These are phyloP conservation scores for Yarrowia galli DNA, from an alignment of 1,139 yeast species.

Conservation along the genomic window DNA sequence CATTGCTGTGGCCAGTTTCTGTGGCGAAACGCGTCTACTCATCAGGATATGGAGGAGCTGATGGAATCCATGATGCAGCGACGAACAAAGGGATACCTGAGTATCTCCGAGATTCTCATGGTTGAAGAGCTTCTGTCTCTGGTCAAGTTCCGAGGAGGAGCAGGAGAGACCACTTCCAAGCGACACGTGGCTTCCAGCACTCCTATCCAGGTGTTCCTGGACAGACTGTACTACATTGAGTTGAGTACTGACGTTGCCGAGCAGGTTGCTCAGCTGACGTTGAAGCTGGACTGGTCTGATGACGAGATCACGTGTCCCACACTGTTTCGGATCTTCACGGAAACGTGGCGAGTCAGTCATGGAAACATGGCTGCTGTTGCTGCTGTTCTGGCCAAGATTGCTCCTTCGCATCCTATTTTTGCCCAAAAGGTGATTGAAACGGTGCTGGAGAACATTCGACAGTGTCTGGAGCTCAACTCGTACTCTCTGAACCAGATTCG, in stretches of 20 bases:
- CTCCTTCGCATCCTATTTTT: slow-evolving; percentile 54
- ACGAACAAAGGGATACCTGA: slow-evolving; percentile 59
- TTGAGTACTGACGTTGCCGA: slow-evolving; percentile 54
- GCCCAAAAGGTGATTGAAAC: slow-evolving; percentile 64
- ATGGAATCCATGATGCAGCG: slow-evolving; percentile 62
- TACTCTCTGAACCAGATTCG: slow-evolving; percentile 67
- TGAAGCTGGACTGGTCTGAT: slow-evolving; percentile 60
- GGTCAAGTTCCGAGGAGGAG: slow-evolving; percentile 63
- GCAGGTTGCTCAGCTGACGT: slow-evolving; percentile 54
- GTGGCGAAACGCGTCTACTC: slow-evolving; percentile 66
- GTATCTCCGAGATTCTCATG: slow-evolving; percentile 64
- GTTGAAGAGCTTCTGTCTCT: slow-evolving; percentile 64
- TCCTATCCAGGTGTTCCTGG: slow-evolving; percentile 48
- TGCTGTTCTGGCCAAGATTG: slow-evolving; percentile 55
- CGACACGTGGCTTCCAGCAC: slow-evolving; percentile 46
- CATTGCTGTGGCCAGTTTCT: slow-evolving; percentile 79
- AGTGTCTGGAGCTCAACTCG: slow-evolving; percentile 73
- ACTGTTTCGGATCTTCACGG: slow-evolving; percentile 61
- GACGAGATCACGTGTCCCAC: slow-evolving; percentile 52
- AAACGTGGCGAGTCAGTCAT: slow-evolving; percentile 68
- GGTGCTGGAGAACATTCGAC: slow-evolving; percentile 65
- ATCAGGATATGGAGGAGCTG: slow-evolving; percentile 68
- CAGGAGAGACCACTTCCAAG: slow-evolving; percentile 64
- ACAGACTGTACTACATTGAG: slow-evolving; percentile 56
- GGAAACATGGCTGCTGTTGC: slow-evolving; percentile 63